Conservation (phyloP, 371 early-diverging fungal genomes). For the Mortierella polycephala region DNA sequence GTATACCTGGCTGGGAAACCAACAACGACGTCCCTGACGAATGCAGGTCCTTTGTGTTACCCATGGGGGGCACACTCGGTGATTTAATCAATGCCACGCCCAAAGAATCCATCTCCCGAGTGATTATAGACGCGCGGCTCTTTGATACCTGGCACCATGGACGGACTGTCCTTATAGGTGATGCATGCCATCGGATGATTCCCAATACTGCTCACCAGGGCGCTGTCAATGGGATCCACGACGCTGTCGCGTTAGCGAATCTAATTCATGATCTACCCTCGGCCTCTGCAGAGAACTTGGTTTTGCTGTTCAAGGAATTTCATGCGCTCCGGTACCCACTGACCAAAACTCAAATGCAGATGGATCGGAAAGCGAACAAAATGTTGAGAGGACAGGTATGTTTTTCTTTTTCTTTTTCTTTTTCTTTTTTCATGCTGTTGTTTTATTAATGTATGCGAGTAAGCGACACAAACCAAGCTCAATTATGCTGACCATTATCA, state of each 20-base stretch:
- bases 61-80: constrained; percentile 17
- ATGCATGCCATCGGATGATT: constrained; percentile 32
- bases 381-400: constrained; percentile 22
- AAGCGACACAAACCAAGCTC: no score
- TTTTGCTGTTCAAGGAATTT: constrained; percentile 27
- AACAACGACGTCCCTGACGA: constrained; percentile 7
- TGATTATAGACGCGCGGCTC: constrained; percentile 18
- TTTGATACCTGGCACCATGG: constrained; percentile 42
- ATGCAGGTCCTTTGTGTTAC: constrained; percentile 9
- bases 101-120: constrained; percentile 6
- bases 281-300: constrained; percentile 19
- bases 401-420: background rate
- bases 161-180: constrained; percentile 24
- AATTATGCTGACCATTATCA: no score
- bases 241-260: constrained; percentile 24
- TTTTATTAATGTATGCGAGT: no score
- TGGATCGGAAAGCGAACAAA: constrained; percentile 15
- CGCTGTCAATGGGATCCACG: constrained; percentile 19
- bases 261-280: constrained; percentile 23
- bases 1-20: constrained; percentile 10
- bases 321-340: constrained; percentile 21
- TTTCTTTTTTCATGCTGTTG: background rate
- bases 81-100: constrained; percentile 27
- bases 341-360: constrained; percentile 24
- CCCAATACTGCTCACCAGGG: constrained; percentile 39